Conservation (phyloP, 371 early-diverging fungal species). For the Apophysomyces elegans region DNA sequence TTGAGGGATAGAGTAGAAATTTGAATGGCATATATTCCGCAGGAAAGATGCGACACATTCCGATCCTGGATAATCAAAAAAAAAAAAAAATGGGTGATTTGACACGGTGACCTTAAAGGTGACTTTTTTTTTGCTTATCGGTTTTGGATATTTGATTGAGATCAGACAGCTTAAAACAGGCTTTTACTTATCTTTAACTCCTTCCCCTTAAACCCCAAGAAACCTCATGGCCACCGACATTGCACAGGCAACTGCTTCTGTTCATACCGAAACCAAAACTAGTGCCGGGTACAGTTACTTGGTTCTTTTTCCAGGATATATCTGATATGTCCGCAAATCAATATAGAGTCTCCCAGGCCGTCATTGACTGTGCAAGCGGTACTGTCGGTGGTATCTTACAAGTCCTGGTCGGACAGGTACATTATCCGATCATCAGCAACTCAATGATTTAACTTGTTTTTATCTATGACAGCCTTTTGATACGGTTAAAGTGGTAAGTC, state of each 20-base stretch:
- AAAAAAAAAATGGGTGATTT: not conserved
- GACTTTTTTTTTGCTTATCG: not conserved
- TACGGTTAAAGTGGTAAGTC: slow-evolving; percentile 82
- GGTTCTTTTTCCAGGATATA: slow-evolving; percentile 1
- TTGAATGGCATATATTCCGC: too few species aligned
- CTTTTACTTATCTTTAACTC: not conserved
- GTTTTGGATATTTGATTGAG: not conserved
- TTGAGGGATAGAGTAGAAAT: too few species aligned
- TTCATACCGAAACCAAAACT: not conserved
- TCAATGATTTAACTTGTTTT: slow-evolving; percentile 11
- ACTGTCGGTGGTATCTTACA: slow-evolving; percentile 81
- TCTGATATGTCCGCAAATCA: not conserved
- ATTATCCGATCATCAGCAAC: not conserved
- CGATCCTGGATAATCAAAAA: not conserved
- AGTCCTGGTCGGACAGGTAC: slow-evolving; percentile 80
- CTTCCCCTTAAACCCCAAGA: not conserved
- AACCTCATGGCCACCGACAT: slow-evolving; percentile 9
- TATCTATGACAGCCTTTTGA: slow-evolving; percentile 69
- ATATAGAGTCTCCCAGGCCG: slow-evolving; percentile 51
- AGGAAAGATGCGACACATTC: too few species aligned
- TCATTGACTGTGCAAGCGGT: slow-evolving; percentile 79
- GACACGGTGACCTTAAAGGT: slow-evolving; percentile 3
- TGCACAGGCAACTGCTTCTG: slow-evolving; percentile 4
- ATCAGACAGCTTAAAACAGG: not conserved
- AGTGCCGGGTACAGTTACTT: slow-evolving; percentile 25